Conservation (phyloP, 2,329 filamentous ascomycete species). For the Clarireedia homoeocarpa region DNA sequence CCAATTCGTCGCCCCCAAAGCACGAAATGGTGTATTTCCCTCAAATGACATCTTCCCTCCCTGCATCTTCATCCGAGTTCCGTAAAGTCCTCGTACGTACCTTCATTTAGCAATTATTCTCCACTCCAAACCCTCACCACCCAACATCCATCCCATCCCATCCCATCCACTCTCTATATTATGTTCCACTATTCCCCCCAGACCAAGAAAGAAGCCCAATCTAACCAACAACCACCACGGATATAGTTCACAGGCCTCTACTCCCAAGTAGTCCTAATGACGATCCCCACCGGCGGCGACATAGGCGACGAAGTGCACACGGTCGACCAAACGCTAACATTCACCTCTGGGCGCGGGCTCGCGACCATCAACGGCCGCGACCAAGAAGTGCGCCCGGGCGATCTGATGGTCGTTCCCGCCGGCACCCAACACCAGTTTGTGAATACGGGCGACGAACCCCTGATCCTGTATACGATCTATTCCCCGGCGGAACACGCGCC, state of each 20-base stretch:
- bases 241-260: conserved; percentile 55
- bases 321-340: conserved; percentile 57
- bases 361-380: conserved; percentile 52
- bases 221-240: background rate
- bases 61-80: conserved; percentile 48
- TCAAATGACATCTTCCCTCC: conserved; percentile 43
- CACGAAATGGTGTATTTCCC: conserved; percentile 56
- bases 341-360: conserved; percentile 50
- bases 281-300: conserved; percentile 53
- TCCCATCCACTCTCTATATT: background rate
- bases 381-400: conserved; percentile 34
- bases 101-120: background rate
- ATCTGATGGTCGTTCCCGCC: conserved; percentile 51
- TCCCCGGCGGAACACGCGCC: conserved; percentile 54
- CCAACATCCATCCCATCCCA: no score
- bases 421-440: conserved; percentile 60
- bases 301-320: conserved; percentile 62
- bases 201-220: no score
- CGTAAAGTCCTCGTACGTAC: conserved; percentile 43
- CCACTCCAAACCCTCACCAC: background rate
- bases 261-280: conserved; percentile 57
- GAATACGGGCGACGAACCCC: conserved; percentile 49
- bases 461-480: conserved; percentile 57
- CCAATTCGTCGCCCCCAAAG: conserved; percentile 33
- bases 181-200: no score